Evolutionary conservation across 2,329 filamentous ascomycete genomes (phyloP), one percentile per base, ranked within the genome.

Genomic region (Tolypocladium nubicola): DNA sequence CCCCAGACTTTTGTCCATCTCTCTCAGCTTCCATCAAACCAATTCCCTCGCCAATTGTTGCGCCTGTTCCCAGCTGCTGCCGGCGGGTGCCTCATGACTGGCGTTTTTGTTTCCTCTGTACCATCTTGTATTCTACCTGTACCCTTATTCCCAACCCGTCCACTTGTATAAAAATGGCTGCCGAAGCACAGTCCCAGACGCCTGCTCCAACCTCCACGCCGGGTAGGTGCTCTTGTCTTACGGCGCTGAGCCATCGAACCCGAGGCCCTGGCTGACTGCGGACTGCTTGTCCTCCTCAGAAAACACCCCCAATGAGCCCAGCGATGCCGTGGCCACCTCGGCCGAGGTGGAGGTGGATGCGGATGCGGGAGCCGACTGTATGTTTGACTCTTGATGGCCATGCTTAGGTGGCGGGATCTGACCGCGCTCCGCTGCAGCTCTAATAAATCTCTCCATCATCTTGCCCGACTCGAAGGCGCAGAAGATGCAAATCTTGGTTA

Each of bases 401-500:
- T 11, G 39, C 35, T 40, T 30, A 58, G n/a, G 30, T 19, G 10
- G 47, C 21, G 11, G 30, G 33, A 26, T 52, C 23, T 58, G 43
- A 50, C 21, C 21, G 9, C 37, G n/a, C n/a, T n/a, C n/a, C n/a
- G n/a, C 9, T 26, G 9, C 45, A 78, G 79, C 79, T 58, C 73
- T 84, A 55, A 78, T 84, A 65, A 77, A 78, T 59, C 68, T 97
- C 67, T 88, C 85, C 60, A 85, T 97, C 67, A 83, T 88, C 71
- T 83, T 97, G 58, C 93, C 93, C 57, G 87, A 92, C 69, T 83
- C 86, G 65, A 65, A 70, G 57, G 84, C 89, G 14, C 82, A 85
- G 65, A 86, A 89, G 73, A 88, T 95, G 67, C 84, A 92, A 70
- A 85, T 97, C 65, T 92, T 90, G 83, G 91, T 95, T 73, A 74